A percentile compares a stretch with the other conserved stretches of the same genome.
These are phyloP conservation scores for Aspergillus sp. DNA, from an alignment of 2,329 filamentous ascomycete genomes.

Conservation along the genomic window DNA sequence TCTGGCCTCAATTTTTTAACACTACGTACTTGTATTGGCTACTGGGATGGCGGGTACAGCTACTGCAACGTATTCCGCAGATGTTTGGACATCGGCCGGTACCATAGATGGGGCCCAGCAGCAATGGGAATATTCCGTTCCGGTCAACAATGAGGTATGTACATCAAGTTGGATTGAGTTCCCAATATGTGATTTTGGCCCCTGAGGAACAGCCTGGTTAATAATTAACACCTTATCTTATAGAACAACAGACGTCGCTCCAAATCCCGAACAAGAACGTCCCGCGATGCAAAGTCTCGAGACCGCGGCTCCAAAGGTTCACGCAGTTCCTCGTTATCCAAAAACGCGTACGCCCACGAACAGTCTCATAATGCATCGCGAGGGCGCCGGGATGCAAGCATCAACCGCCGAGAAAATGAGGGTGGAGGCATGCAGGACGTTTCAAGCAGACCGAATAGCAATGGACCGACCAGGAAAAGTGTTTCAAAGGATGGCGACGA, in stretches of 20 bases:
- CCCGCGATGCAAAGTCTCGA: constrained; percentile 37
- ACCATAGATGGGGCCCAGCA: constrained; percentile 30
- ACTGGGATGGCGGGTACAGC: constrained; percentile 43
- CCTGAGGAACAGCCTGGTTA: background rate
- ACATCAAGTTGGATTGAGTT: background rate
- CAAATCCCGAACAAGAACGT: constrained; percentile 36
- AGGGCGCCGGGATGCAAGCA: constrained; percentile 33
- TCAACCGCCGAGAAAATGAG: constrained; percentile 40
- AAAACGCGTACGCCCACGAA: constrained; percentile 30
- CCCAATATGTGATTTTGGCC: background rate
- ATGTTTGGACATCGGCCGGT: constrained; percentile 39
- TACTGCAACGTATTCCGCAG: constrained; percentile 39
- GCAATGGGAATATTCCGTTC: constrained; percentile 42
- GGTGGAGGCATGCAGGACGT: constrained; percentile 35
- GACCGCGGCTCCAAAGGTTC: constrained; percentile 37
- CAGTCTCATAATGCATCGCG: constrained; percentile 28
- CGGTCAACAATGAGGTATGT: constrained; percentile 38
- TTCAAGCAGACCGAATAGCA: constrained; percentile 19
- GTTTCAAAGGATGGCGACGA: constrained; percentile 21
- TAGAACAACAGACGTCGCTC: constrained; percentile 28
- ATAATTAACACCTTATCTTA: constrained; percentile 3
- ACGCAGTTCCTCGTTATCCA: constrained; percentile 40
- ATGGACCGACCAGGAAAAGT: constrained; percentile 16
- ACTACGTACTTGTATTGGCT: constrained; percentile 10
- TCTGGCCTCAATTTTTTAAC: constrained; percentile 28